Evolutionary conservation across 768 basidiomycete genomes (phyloP).

Genomic region (Cytidiella melzeri): DNA sequence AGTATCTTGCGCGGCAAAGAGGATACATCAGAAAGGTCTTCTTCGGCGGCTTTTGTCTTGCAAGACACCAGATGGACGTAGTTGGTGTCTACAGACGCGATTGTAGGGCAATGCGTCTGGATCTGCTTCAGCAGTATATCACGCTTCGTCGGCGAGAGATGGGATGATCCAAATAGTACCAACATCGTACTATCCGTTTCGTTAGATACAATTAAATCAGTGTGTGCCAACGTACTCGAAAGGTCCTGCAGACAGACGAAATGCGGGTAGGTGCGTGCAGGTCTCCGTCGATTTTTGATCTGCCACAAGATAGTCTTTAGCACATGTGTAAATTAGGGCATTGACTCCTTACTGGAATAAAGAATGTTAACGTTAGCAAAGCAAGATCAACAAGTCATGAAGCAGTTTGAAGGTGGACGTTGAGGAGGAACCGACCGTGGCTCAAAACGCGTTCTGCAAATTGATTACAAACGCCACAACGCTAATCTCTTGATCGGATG

Average conservation of each 20-base stretch:
- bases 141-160: conserved; percentile 65
- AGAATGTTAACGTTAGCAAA: too few relatives aligned
- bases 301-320: neutral
- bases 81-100: conserved; percentile 73
- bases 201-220: too few relatives aligned
- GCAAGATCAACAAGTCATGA: too few relatives aligned
- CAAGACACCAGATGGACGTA: conserved; percentile 84
- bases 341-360: neutral
- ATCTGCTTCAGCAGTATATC: conserved; percentile 57
- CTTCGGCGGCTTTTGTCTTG: conserved; percentile 36
- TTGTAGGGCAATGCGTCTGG: conserved; percentile 41
- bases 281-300: too few relatives aligned
- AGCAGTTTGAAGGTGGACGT: too few relatives aligned
- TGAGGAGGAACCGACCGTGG: too few relatives aligned
- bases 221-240: too few relatives aligned
- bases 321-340: neutral
- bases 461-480: neutral
- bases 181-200: conserved; percentile 46
- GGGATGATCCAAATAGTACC: conserved; percentile 70
- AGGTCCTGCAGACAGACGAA: too few relatives aligned
- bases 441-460: neutral
- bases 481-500: too few relatives aligned
- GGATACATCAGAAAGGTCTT: conserved; percentile 36
- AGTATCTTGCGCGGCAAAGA: conserved; percentile 51
- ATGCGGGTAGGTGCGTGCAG: too few relatives aligned